Evolutionary conservation across 768 basidiomycete genomes (phyloP).

Genomic region (Plicaturopsis crispa): DNA sequence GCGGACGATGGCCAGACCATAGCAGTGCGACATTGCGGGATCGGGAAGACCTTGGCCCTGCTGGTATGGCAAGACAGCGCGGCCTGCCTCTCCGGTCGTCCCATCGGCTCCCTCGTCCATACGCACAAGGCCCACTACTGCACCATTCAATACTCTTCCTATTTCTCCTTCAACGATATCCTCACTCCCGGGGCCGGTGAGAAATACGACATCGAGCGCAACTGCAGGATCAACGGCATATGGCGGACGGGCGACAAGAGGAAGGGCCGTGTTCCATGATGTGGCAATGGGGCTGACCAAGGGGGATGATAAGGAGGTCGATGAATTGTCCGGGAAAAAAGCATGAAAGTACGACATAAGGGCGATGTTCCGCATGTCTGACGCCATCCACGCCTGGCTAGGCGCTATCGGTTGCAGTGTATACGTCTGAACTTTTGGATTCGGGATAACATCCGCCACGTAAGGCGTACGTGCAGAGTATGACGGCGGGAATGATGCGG

Average conservation of each 20-base stretch:
- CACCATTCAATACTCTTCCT: conserved; percentile 65
- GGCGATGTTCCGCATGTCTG: conserved; percentile 65
- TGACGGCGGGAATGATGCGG: neutral
- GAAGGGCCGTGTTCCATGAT: conserved; percentile 60
- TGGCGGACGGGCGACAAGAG: conserved; percentile 63
- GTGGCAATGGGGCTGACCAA: conserved; percentile 29
- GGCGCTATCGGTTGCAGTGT: conserved; percentile 25
- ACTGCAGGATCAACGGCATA: conserved; percentile 57
- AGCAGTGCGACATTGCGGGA: conserved; percentile 53
- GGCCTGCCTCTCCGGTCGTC: neutral
- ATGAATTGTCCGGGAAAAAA: conserved; percentile 26
- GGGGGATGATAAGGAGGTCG: conserved; percentile 17
- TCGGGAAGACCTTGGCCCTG: conserved; percentile 48
- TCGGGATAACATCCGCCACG: conserved; percentile 12
- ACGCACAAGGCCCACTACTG: conserved; percentile 68
- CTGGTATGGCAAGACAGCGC: conserved; percentile 40
- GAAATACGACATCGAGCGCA: conserved; percentile 56
- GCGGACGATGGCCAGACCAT: conserved; percentile 76
- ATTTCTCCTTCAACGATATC: conserved; percentile 72
- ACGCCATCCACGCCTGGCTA: conserved; percentile 25
- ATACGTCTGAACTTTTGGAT: conserved; percentile 17
- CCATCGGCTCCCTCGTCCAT: conserved; percentile 35
- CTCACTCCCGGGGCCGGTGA: conserved; percentile 71
- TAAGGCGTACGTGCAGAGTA: neutral
- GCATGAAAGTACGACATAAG: conserved; percentile 77